Evolutionary conservation across 495 filamentous ascomycete genomes (phyloP).

Genomic region (Penicillium simplicissimum): DNA sequence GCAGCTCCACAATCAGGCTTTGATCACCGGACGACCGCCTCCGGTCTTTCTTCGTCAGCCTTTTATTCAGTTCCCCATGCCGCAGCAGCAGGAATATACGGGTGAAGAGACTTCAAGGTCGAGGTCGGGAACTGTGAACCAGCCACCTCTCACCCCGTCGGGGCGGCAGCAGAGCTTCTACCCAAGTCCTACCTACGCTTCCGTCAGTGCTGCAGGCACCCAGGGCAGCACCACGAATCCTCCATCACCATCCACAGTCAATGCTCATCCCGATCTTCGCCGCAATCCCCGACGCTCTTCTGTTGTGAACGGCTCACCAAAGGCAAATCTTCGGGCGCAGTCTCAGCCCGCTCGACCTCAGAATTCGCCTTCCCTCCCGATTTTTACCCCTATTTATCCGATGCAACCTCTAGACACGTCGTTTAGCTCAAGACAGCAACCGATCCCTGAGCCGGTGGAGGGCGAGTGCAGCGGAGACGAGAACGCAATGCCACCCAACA

Average conservation of each 20-base stretch:
- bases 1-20: constrained; percentile 60
- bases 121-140: constrained; percentile 47
- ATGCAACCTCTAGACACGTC: constrained; percentile 38
- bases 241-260: constrained; percentile 59
- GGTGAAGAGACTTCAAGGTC: constrained; percentile 44
- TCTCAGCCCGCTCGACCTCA: constrained; percentile 64
- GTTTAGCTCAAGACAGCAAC: constrained; percentile 35
- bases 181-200: constrained; percentile 51
- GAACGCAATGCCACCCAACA: constrained; percentile 42
- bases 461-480: constrained; percentile 45
- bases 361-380: constrained; percentile 42
- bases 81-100: constrained; percentile 40
- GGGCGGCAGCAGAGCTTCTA: constrained; percentile 45
- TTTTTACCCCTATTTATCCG: constrained; percentile 41
- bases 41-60: constrained; percentile 50
- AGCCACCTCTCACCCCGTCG: constrained; percentile 50
- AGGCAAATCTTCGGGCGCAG: constrained; percentile 58
- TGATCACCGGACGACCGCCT: constrained; percentile 51
- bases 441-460: constrained; percentile 37
- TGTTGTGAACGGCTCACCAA: constrained; percentile 52
- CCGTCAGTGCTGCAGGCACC: constrained; percentile 41
- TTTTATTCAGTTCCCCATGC: constrained; percentile 47
- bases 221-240: constrained; percentile 60
- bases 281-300: constrained; percentile 59
- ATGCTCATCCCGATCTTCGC: constrained; percentile 55